phyloP scores from a whole-genome alignment of 345 rosid genomes.

The Linum tenue region DNA sequence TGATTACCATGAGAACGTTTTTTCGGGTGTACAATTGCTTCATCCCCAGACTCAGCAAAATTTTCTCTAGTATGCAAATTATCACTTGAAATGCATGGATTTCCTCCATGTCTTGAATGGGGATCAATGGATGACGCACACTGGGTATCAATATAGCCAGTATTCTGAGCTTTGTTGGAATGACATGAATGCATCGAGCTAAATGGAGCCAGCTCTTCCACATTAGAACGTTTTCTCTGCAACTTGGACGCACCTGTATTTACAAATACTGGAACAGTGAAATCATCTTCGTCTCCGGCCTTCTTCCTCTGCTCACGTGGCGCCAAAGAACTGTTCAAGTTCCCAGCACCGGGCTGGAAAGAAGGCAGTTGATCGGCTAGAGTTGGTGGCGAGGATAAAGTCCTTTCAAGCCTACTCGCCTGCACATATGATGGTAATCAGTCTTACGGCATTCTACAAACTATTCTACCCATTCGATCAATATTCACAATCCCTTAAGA shows the following conservation, averaged over 20 bases:
- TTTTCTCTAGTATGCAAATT: conserved; percentile 14
- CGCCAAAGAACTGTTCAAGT: conserved; percentile 23
- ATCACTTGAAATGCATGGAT: conserved; percentile 17
- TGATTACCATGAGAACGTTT: conserved; percentile 18
- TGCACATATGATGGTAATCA: conserved; percentile 15
- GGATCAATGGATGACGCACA: conserved; percentile 17
- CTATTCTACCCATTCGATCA: too few relatives aligned
- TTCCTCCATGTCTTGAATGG: conserved; percentile 21
- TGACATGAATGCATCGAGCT: conserved; percentile 11
- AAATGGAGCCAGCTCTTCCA: conserved; percentile 19
- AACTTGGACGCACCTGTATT: conserved; percentile 29
- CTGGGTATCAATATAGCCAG: conserved; percentile 10
- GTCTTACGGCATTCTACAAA: neutral
- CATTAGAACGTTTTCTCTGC: conserved; percentile 20
- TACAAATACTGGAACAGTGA: conserved; percentile 55
- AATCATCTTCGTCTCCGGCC: conserved; percentile 62
- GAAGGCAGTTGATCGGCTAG: conserved; percentile 29
- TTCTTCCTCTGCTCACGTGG: conserved; percentile 35
- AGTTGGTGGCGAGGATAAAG: conserved; percentile 23
- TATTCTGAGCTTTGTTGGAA: conserved; percentile 18
- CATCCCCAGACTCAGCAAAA: conserved; percentile 14
- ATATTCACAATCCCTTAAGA: neutral
- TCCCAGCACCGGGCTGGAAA: conserved; percentile 23
- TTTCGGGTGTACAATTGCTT: conserved; percentile 15
- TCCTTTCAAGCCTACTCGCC: conserved; percentile 40